Percentiles rank a stretch among this genome's conserved stretches.
phyloP scores from a whole-genome alignment of 768 basidiomycete genomes.

The Hericium alpestre region DNA sequence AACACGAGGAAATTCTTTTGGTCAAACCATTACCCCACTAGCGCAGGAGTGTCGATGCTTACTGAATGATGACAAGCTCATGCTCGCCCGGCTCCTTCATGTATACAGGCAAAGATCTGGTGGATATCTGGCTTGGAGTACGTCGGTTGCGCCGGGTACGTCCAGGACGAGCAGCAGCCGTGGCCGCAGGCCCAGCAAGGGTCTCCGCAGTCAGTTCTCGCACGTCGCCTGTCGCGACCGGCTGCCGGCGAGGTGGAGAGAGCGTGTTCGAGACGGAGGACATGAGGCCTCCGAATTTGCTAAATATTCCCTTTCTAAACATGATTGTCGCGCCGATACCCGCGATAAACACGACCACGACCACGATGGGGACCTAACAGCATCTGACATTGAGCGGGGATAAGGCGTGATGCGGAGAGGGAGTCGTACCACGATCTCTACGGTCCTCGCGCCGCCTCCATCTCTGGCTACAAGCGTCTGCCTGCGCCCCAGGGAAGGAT shows the following conservation, averaged over 20 bases:
- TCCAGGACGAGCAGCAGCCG: background rate
- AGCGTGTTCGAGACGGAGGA: background rate
- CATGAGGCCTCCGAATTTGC: background rate
- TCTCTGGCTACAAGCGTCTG: background rate
- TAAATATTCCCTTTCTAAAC: background rate
- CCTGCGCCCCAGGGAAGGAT: background rate
- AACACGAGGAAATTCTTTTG: background rate
- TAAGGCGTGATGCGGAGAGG: background rate
- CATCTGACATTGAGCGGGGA: background rate
- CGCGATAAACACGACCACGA: conserved; percentile 3
- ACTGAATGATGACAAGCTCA: conserved; percentile 63
- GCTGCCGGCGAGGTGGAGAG: background rate
- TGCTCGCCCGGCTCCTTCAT: conserved; percentile 79
- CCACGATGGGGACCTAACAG: conserved; percentile 8
- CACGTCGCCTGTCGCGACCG: background rate
- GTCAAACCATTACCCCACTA: background rate
- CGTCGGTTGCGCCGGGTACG: conserved; percentile 36
- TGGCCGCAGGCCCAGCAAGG: conserved; percentile 6
- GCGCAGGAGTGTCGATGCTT: conserved; percentile 5
- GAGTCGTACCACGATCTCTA: background rate
- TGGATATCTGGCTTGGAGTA: conserved; percentile 75
- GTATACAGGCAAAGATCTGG: conserved; percentile 65
- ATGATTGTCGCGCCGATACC: background rate
- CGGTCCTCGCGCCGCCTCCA: background rate
- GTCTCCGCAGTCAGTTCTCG: conserved; percentile 12